Evolutionary conservation across 2,329 filamentous ascomycete species (phyloP).

Genomic region (Pseudocercospora cruenta): DNA sequence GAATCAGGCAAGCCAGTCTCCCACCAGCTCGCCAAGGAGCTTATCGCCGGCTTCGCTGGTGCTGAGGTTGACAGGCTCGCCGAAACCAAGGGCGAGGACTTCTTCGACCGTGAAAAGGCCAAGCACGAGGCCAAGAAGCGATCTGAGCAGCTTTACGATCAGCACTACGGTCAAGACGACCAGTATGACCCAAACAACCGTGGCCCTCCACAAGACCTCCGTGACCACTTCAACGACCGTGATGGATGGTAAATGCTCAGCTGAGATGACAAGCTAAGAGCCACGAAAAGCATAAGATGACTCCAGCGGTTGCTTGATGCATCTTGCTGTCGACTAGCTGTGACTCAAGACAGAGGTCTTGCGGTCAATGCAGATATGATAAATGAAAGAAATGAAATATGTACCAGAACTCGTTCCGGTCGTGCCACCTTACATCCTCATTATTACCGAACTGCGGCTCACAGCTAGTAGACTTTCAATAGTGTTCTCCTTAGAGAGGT

Average conservation of each 20-base stretch:
- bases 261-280: neutral
- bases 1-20: constrained; percentile 68
- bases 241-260: constrained; percentile 20
- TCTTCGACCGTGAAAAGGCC: constrained; percentile 52
- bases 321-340: neutral
- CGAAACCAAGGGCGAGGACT: constrained; percentile 59
- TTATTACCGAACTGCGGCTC: neutral
- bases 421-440: neutral
- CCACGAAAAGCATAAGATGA: neutral
- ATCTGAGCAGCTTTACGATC: constrained; percentile 53
- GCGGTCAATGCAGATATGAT: neutral
- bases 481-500: too few species aligned
- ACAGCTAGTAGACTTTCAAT: neutral
- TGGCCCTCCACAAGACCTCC: constrained; percentile 38
- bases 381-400: neutral
- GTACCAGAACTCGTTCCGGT: neutral
- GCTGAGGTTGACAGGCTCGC: constrained; percentile 76
- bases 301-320: neutral
- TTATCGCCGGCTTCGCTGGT: constrained; percentile 71
- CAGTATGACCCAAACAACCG: constrained; percentile 53
- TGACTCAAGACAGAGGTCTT: neutral
- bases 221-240: constrained; percentile 36
- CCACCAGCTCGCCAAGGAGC: constrained; percentile 77
- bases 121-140: constrained; percentile 50
- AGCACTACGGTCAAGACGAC: constrained; percentile 52